Percentiles rank a stretch among this genome's conserved stretches.
Evolutionary conservation across 192 early-diverging fungal genomes (phyloP).

Genomic region (Rhizophlyctis rosea): DNA sequence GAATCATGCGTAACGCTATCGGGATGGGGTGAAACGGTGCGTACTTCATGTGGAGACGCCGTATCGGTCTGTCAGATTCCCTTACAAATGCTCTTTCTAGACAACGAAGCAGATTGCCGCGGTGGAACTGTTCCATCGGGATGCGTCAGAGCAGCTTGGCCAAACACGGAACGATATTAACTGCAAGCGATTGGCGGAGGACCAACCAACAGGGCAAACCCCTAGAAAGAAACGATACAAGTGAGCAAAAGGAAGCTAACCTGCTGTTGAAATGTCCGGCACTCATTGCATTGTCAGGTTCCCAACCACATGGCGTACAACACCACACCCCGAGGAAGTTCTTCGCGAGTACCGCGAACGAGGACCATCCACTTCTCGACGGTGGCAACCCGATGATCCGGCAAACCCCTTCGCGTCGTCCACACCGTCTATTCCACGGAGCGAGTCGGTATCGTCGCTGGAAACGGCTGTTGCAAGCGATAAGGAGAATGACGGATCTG

Average conservation of each 20-base stretch:
- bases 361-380: constrained; percentile 18
- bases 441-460: neutral
- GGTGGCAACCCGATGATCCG: constrained; percentile 7
- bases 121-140: too few relatives aligned
- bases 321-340: constrained; percentile 28
- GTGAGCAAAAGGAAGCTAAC: constrained; percentile 14
- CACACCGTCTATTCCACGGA: neutral
- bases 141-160: too few relatives aligned
- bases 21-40: too few relatives aligned
- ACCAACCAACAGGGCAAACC: constrained; percentile 40
- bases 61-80: too few relatives aligned
- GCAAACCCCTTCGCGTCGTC: constrained; percentile 7
- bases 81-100: too few relatives aligned
- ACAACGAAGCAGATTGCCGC: too few relatives aligned
- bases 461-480: neutral
- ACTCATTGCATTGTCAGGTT: neutral
- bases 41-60: too few relatives aligned
- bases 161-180: constrained; percentile 24
- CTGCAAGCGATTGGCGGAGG: constrained; percentile 29
- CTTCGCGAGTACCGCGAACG: constrained; percentile 29
- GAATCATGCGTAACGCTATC: too few relatives aligned
- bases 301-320: constrained; percentile 16
- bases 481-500: neutral
- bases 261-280: neutral
- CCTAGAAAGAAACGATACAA: constrained; percentile 31